These are phyloP conservation scores for Prunus davidiana DNA, from an alignment of 306 rosid species.

Conservation along the genomic window DNA sequence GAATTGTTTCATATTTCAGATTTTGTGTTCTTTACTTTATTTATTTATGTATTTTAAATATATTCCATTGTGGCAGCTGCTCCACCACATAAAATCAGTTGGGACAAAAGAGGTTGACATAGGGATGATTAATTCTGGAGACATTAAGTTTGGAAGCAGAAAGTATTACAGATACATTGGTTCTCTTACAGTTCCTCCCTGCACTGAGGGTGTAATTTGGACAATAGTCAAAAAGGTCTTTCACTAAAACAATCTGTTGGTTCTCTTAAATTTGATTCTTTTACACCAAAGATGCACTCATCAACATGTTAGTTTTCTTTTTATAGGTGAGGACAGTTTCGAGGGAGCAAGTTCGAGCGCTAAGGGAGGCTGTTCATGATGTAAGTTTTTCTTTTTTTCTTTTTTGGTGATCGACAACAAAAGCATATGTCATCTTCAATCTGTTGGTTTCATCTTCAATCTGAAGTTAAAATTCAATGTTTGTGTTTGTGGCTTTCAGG, in stretches of 20 bases:
- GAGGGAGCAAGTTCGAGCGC: constrained; percentile 47
- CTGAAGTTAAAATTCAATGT: not conserved
- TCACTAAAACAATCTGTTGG: not conserved
- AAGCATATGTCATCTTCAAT: not conserved
- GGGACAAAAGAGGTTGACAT: constrained; percentile 40
- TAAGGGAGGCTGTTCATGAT: constrained; percentile 50
- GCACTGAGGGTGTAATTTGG: constrained; percentile 80
- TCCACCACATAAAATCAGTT: constrained; percentile 31
- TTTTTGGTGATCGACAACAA: not conserved
- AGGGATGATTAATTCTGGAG: constrained; percentile 51
- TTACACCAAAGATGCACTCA: not conserved
- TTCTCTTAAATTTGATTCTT: not conserved
- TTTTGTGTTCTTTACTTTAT: not conserved
- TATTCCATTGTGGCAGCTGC: constrained; percentile 31
- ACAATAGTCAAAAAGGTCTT: constrained; percentile 55
- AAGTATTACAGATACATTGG: constrained; percentile 78
- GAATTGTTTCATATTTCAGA: not conserved
- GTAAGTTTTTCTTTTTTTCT: constrained; percentile 33
- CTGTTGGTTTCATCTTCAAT: too few species aligned
- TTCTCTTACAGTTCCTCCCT: constrained; percentile 76
- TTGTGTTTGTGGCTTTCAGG: constrained; percentile 30
- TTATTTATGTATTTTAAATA: too few species aligned
- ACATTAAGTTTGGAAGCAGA: constrained; percentile 50
- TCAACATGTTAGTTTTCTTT: not conserved
- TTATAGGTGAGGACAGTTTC: constrained; percentile 64